Evolutionary conservation across 2,329 filamentous ascomycete genomes (phyloP), one percentile per base, ranked within the genome.

Genomic region (Penicillium corylophilum): DNA sequence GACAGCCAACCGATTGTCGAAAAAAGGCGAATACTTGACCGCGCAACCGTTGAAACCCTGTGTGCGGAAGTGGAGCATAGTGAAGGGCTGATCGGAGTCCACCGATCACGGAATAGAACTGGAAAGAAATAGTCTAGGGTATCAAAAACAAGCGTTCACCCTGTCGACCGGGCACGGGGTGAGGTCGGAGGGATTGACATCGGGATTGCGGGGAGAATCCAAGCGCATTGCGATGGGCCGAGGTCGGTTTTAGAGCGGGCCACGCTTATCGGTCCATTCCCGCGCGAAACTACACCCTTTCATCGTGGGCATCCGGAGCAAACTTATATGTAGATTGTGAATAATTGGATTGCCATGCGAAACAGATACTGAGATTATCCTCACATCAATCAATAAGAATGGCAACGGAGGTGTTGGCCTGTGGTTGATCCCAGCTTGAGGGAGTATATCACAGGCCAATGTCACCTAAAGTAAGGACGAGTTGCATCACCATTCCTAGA

Each of bases 11-110:
- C 92, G 86, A 60, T 89, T 94, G 77, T 97, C 94, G 77, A 95
- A 95, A 78, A 96, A 99, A 6, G 94, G 94, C 50, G 93, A 97
- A 80, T 97, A 99, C 76, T 96, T 96, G 74, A 96, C 91, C 62
- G 89, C 90, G 76, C 95, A 96, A 65, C 92, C 92, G 73, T 97
- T 96, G 81, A 85, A 97, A 66, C 94, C 94, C 69, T 90, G 82
- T 20, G 94, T 97, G 59, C 89, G 88, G 76, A 89, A 97, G 75
- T 96, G 91, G 64, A 97, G 86, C 91, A 97, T 96, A 48, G 57
- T 77, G 64, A 55, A 41, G 42, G 52, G 51, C 49, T 39, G 56
- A 53, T 45, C 43, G 29, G 49, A 35, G 28, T 28, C 40, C 38
- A 26, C 50, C 45, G 53, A 44, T 52, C 43, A 41, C 38, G 31